Base-by-base conservation (phyloP, 305 asterid genomes). In the Fraxinus platypoda region DNA sequence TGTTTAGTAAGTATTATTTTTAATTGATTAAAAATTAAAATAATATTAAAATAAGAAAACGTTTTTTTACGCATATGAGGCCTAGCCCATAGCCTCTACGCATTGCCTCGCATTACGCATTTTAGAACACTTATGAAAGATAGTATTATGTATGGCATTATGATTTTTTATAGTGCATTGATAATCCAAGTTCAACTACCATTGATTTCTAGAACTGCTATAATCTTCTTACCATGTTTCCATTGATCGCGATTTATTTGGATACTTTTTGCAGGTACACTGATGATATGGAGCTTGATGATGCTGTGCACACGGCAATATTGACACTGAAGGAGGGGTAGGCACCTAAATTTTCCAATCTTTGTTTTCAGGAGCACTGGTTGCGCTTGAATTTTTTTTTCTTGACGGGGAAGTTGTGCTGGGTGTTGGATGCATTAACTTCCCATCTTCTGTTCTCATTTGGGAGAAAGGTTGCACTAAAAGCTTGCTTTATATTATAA, bases 301-400 rank as follows among this genome's bases (percentile, higher is more conserved):
- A 95, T 83, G 99, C 99, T 79, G 99, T 95, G 75, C 99, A 94
- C 93, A 95, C 98, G 6, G 99, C 99, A 49, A 95, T 95, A 77
- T 86, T 95, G 92, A 95, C 99, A 21, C 88, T 95, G 82, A 95
- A 95, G 90, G 99, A 95, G 88, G 99, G 99, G 99, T 95, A 86
- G 86, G 89, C 77, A 81, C 70, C 78, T 78, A 30, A 28, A 52
- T 64, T 82, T 76, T 68, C 34, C 3, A 77, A 80, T 23, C 72
- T 62, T 62, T 46, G 17, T 62, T 35, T 3, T 26, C 4, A 5
- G 26, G 13, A 81, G 35, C 31, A 23, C 12, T 37, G 73, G 41
- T 68, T 75, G 25, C 64, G 38, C 34, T 43, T 64, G 78, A 1
- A 7, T 34, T 74, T 13, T 43, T 74, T 6, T 17, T n/a, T 80